These are phyloP conservation scores for Plenodomus lindquistii DNA, from an alignment of 2,329 filamentous ascomycete genomes.

Conservation along the genomic window DNA sequence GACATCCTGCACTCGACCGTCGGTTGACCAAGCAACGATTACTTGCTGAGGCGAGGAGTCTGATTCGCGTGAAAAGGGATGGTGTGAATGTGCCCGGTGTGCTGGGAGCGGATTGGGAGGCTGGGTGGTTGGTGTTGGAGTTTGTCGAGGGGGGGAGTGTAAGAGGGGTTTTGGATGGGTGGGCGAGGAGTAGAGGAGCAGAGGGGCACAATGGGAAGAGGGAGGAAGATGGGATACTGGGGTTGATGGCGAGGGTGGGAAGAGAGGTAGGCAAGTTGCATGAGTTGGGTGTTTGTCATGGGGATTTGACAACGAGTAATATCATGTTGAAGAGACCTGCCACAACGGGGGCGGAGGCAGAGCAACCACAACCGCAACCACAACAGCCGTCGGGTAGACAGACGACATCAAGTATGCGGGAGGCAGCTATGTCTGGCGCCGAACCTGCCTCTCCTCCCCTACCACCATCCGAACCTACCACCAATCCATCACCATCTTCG, in stretches of 20 bases:
- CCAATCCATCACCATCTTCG: conserved; percentile 15
- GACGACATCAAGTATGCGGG: conserved; percentile 26
- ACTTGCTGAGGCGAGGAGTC: conserved; percentile 82
- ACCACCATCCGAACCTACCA: conserved; percentile 4
- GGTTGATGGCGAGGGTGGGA: conserved; percentile 72
- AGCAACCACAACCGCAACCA: neutral
- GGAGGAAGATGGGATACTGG: conserved; percentile 34
- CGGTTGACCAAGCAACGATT: conserved; percentile 86
- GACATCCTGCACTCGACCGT: conserved; percentile 85
- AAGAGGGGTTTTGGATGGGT: conserved; percentile 68
- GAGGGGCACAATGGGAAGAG: conserved; percentile 29
- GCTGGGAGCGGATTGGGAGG: conserved; percentile 67
- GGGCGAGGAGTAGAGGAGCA: conserved; percentile 54
- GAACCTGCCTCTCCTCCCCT: conserved; percentile 7
- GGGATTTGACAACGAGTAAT: conserved; percentile 96
- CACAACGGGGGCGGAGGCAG: neutral
- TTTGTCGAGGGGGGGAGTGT: conserved; percentile 67
- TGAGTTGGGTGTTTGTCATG: conserved; percentile 84
- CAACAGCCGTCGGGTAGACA: conserved; percentile 12
- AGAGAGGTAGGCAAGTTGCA: conserved; percentile 75
- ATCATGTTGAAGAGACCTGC: conserved; percentile 79
- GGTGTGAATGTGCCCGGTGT: conserved; percentile 83
- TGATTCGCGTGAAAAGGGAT: conserved; percentile 76
- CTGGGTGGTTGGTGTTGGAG: conserved; percentile 60
- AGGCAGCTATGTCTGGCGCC: conserved; percentile 24